Conservation (phyloP, 495 filamentous ascomycete species). For the Pseudomonodictys pantanalensis region DNA sequence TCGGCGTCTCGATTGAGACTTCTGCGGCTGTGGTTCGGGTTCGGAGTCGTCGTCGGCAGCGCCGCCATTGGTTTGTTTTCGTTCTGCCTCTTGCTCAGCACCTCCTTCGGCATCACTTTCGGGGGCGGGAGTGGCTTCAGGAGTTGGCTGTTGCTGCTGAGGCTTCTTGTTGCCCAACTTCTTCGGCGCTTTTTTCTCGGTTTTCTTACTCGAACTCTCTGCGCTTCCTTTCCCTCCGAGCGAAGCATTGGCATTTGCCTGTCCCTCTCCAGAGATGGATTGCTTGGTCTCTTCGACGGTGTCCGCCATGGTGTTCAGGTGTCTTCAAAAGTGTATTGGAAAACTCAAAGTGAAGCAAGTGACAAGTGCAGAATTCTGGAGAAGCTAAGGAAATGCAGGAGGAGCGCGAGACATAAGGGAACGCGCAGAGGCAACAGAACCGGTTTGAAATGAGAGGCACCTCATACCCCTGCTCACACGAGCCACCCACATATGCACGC, state of each 20-base stretch:
- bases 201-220: slow-evolving; percentile 38
- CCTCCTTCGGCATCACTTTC: slow-evolving; percentile 39
- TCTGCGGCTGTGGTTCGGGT: slow-evolving; percentile 34
- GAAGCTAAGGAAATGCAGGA: slow-evolving; percentile 6
- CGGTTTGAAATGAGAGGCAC: slow-evolving; percentile 32
- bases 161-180: slow-evolving; percentile 43
- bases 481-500: slow-evolving; percentile 19
- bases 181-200: slow-evolving; percentile 43
- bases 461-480: slow-evolving; percentile 19
- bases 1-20: slow-evolving; percentile 39
- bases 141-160: slow-evolving; percentile 42
- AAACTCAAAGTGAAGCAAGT: neutral
- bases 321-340: slow-evolving; percentile 4
- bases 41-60: slow-evolving; percentile 35
- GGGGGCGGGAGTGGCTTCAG: slow-evolving; percentile 35
- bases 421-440: slow-evolving; percentile 23
- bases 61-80: slow-evolving; percentile 30
- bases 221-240: slow-evolving; percentile 33
- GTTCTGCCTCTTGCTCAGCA: slow-evolving; percentile 33
- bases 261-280: slow-evolving; percentile 39
- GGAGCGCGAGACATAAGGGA: slow-evolving; percentile 21
- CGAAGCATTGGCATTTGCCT: slow-evolving; percentile 36
- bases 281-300: slow-evolving; percentile 38
- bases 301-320: slow-evolving; percentile 33
- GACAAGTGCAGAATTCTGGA: neutral